Base-by-base conservation (phyloP, 2,329 filamentous ascomycete species). In the Exserohilum turcica region DNA sequence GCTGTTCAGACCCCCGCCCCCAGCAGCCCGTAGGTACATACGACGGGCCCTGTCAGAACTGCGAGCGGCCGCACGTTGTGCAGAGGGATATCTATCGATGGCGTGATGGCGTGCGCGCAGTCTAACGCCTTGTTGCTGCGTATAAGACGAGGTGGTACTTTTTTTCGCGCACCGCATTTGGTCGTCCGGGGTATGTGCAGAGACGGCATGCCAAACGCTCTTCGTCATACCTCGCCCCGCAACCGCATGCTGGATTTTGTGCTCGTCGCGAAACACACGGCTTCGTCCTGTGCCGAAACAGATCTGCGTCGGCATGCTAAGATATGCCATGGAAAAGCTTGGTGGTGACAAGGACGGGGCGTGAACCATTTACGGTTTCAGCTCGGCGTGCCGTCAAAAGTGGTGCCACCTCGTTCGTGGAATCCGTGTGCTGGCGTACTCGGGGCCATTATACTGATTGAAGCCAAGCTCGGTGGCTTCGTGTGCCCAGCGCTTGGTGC, bases 321-420 rank as follows among this genome's bases (percentile, higher is more conserved):
- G 40, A 33, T 33, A 18, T 43, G 37, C 47, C 38, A 38, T 38
- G 47, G n/a, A 43, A 36, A 48, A 40, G 47, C 47, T 49, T 49
- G 38, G 18, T 33, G 12, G 3, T 13, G 8, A 47, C 29, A 16
- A 42, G 46, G 31, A 32, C 27, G 43, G 18, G 19, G 8, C 8
- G 21, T 47, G 43, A 38, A 29, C 29, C 43, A 47, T 44, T 29
- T 35, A 24, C 18, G 3, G 42, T 44, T 44, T 44, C 29, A 35
- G 19, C 2, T 35, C n/a, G 19, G 15, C 15, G 15, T 39, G 21
- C n/a, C 38, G 24, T 27, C 38, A 13, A 16, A 39, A 40, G 24
- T 40, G 24, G 38, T 28, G 15, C 38, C 38, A 40, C 16, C 16
- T 40, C 16, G 27, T n/a, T 40, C 24, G 4, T 29, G 9, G 15